Percentiles rank a stretch among this genome's conserved stretches.
phyloP scores from a whole-genome alignment of 2,329 filamentous ascomycete species.

The Alternaria infectoria region DNA sequence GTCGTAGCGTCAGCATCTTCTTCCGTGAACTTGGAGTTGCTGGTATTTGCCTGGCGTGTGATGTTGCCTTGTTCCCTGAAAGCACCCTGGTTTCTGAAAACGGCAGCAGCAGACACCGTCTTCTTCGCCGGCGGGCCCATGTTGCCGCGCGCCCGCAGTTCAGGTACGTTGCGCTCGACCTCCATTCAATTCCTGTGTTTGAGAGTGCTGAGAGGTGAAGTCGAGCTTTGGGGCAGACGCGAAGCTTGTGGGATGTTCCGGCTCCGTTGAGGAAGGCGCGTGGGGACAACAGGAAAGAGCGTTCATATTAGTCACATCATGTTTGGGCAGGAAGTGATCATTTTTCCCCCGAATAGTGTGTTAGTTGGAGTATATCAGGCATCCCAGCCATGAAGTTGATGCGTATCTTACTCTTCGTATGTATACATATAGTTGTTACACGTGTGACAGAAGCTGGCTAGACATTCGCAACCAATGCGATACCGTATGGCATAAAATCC shows the following conservation, averaged over 20 bases:
- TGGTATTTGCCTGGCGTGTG: not conserved
- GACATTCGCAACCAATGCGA: not conserved
- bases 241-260: conserved; percentile 5
- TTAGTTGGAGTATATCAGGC: not conserved
- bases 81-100: conserved; percentile 34
- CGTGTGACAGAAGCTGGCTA: not conserved
- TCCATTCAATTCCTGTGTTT: conserved; percentile 1
- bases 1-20: not conserved
- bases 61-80: conserved; percentile 6
- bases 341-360: not conserved
- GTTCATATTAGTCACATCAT: not conserved
- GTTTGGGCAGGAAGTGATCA: not conserved
- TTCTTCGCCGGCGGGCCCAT: conserved; percentile 2
- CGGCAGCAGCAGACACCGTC: conserved; percentile 27
- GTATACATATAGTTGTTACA: conserved; percentile 7
- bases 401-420: not conserved
- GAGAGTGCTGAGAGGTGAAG: not conserved
- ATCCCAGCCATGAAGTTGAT: not conserved
- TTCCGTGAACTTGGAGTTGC: not conserved
- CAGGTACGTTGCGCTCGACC: not conserved
- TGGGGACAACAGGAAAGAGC: not conserved
- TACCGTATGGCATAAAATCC: not conserved
- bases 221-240: not conserved
- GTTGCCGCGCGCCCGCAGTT: not conserved
- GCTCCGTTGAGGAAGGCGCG: conserved; percentile 12